Conservation (phyloP, 2,329 filamentous ascomycete genomes). For the Sphaerulina musiva region DNA sequence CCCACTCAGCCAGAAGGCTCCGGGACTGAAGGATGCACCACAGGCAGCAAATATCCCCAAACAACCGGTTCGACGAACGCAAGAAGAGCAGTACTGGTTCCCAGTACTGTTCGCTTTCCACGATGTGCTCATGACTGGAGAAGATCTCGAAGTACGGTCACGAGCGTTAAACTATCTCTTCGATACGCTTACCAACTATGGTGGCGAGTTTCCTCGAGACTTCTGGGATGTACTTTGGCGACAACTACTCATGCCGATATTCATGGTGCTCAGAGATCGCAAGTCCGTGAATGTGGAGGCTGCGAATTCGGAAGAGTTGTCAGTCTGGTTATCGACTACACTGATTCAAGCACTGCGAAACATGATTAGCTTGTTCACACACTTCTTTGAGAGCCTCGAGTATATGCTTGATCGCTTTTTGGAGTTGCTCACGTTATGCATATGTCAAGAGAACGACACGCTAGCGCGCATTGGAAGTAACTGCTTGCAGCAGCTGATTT, state of each 20-base stretch:
- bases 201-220: conserved; percentile 80
- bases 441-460: conserved; percentile 98
- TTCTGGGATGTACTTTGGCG: conserved; percentile 99
- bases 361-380: conserved; percentile 97
- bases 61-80: conserved; percentile 70
- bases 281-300: conserved; percentile 95
- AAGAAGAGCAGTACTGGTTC: conserved; percentile 98
- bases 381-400: conserved; percentile 92
- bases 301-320: conserved; percentile 90
- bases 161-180: conserved; percentile 92
- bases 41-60: conserved; percentile 49
- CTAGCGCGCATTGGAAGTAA: conserved; percentile 97
- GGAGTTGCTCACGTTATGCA: conserved; percentile 87
- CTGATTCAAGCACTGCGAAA: conserved; percentile 98
- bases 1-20: conserved; percentile 65
- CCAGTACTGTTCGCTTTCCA: conserved; percentile 97
- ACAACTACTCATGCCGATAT: conserved; percentile 94
- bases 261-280: conserved; percentile 84
- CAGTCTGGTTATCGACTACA: conserved; percentile 96
- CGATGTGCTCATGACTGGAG: conserved; percentile 97
- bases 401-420: conserved; percentile 98
- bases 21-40: conserved; percentile 40
- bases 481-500: conserved; percentile 89
- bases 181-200: conserved; percentile 82
- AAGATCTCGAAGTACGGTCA: conserved; percentile 91